These are phyloP conservation scores for Bipolaris oryzae DNA, from an alignment of 2,329 filamentous ascomycete genomes.

Conservation along the genomic window DNA sequence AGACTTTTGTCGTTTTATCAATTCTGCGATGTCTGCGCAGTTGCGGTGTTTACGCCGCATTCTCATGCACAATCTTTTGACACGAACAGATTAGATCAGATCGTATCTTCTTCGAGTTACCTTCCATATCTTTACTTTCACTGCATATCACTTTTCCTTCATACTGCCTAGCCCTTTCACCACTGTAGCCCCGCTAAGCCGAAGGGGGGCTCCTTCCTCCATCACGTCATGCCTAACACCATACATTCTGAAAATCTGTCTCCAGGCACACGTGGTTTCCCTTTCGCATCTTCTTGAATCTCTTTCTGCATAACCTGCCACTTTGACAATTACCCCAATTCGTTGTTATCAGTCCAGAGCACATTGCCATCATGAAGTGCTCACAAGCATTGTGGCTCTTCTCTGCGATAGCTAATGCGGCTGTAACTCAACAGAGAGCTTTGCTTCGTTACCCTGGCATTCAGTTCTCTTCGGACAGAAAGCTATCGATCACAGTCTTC, in stretches of 20 bases:
- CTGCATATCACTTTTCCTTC: not conserved
- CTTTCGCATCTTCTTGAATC: not conserved
- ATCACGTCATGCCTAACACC: too few relatives aligned
- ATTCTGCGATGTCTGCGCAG: too few relatives aligned
- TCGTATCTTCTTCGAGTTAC: too few relatives aligned
- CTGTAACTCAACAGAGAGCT: not conserved
- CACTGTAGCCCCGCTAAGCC: not conserved
- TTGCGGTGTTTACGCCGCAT: too few relatives aligned
- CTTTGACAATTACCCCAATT: not conserved
- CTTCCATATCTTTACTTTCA: too few relatives aligned
- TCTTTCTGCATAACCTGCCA: not conserved
- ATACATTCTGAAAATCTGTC: not conserved
- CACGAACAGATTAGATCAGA: too few relatives aligned
- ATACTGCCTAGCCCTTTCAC: not conserved
- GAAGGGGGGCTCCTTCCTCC: not conserved
- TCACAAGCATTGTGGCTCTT: constrained; percentile 22
- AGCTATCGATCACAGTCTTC: constrained; percentile 64
- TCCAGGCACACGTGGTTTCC: not conserved
- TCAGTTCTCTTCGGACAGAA: constrained; percentile 39
- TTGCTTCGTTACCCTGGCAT: constrained; percentile 31
- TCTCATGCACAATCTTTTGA: too few relatives aligned
- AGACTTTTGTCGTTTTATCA: too few relatives aligned
- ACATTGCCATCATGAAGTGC: constrained; percentile 25
- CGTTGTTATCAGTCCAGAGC: not conserved
- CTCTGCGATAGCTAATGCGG: constrained; percentile 8